phyloP scores from a whole-genome alignment of 2,329 filamentous ascomycete species.

The Coniochaeta ligniaria region DNA sequence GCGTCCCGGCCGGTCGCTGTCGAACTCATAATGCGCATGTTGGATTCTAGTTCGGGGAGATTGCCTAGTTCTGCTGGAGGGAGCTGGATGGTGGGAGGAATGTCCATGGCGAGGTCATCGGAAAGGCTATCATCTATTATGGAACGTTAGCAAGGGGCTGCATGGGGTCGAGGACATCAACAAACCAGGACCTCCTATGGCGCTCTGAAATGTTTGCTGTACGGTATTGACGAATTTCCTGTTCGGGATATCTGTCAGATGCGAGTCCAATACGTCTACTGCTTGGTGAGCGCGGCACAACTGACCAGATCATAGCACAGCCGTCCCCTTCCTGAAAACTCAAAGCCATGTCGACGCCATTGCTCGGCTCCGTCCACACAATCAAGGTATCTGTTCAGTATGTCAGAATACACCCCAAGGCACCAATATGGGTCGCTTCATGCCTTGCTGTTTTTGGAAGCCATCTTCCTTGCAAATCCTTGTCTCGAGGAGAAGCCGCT shows the following conservation, averaged over 20 bases:
- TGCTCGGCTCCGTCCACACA: constrained; percentile 85
- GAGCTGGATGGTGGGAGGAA: constrained; percentile 61
- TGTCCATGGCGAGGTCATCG: constrained; percentile 76
- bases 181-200: constrained; percentile 55
- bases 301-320: constrained; percentile 83
- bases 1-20: constrained; percentile 74
- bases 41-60: constrained; percentile 75
- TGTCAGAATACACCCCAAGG: constrained; percentile 16
- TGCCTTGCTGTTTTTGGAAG: constrained; percentile 97
- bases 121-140: constrained; percentile 73
- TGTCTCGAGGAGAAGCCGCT: constrained; percentile 78
- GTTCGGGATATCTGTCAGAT: constrained; percentile 16
- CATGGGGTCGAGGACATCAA: background rate
- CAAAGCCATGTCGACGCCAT: constrained; percentile 90
- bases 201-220: constrained; percentile 64
- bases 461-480: constrained; percentile 89
- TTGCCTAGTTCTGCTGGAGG: constrained; percentile 76
- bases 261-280: background rate
- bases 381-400: constrained; percentile 75
- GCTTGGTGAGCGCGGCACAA: constrained; percentile 4
- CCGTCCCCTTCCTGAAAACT: constrained; percentile 97
- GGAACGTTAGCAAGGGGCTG: constrained; percentile 16
- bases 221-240: constrained; percentile 90
- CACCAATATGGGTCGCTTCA: constrained; percentile 16
- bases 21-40: constrained; percentile 71